phyloP scores from a whole-genome alignment of 495 filamentous ascomycete genomes.

The Hypoxylon fuscum region DNA sequence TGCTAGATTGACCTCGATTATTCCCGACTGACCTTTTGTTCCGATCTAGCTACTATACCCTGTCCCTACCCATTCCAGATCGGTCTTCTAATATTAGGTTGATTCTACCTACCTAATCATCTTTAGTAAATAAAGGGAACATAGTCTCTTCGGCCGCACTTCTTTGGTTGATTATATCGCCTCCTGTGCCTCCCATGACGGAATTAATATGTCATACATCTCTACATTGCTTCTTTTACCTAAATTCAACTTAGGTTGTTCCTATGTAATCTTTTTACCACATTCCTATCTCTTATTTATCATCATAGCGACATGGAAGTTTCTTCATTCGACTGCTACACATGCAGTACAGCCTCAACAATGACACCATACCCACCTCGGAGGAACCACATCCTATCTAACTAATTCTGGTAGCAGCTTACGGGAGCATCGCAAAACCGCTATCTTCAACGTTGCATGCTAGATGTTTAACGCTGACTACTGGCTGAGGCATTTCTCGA shows the following conservation, averaged over 20 bases:
- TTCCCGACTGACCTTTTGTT: slow-evolving; percentile 26
- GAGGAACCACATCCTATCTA: slow-evolving; percentile 33
- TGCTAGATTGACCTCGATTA: slow-evolving; percentile 38
- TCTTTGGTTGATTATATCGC: slow-evolving; percentile 3
- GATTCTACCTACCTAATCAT: not conserved
- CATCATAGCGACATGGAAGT: not conserved
- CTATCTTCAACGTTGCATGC: slow-evolving; percentile 31
- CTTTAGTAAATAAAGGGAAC: not conserved
- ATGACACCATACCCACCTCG: slow-evolving; percentile 34
- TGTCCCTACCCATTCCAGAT: slow-evolving; percentile 17
- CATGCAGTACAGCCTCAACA: slow-evolving; percentile 4
- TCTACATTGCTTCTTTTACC: not conserved
- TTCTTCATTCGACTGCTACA: slow-evolving; percentile 5
- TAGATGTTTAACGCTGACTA: slow-evolving; percentile 18
- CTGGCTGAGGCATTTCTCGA: slow-evolving; percentile 37
- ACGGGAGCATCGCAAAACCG: slow-evolving; percentile 28
- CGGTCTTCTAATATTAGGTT: slow-evolving; percentile 33
- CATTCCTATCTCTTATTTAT: not conserved
- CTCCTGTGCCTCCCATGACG: slow-evolving; percentile 1
- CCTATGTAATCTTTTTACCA: slow-evolving; percentile 3
- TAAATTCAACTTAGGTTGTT: slow-evolving; percentile 1
- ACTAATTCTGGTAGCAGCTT: slow-evolving; percentile 34
- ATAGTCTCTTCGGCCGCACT: slow-evolving; percentile 12
- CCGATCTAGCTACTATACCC: slow-evolving; percentile 20
- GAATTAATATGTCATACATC: not conserved